Evolutionary conservation across 371 early-diverging fungal species (phyloP).

Genomic region (Mortierella sp.): DNA sequence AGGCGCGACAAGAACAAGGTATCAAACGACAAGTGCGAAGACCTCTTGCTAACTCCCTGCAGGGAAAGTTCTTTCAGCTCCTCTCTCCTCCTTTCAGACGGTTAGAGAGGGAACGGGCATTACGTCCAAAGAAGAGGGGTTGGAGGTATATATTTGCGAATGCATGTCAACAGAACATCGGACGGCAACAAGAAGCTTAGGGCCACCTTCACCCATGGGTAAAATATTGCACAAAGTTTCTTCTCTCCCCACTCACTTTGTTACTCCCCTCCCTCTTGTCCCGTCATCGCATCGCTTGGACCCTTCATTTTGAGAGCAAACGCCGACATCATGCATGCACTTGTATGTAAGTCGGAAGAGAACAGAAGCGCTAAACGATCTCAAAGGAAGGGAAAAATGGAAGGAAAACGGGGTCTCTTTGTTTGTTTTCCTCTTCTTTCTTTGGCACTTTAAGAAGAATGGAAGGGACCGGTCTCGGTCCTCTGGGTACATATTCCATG

Average conservation of each 20-base stretch:
- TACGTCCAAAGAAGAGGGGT: too few relatives aligned
- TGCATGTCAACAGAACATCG: too few relatives aligned
- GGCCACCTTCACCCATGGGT: too few relatives aligned
- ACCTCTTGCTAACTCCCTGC: neutral
- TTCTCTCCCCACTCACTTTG: neutral
- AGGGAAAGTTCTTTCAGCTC: neutral
- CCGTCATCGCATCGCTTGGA: neutral
- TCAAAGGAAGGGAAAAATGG: neutral
- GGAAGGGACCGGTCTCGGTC: neutral
- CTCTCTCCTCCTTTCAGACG: neutral
- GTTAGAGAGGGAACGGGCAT: too few relatives aligned
- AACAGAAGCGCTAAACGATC: neutral
- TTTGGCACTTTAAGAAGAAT: too few relatives aligned
- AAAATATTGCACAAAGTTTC: too few relatives aligned
- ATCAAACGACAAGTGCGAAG: neutral
- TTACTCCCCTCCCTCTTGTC: neutral
- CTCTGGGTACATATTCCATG: neutral
- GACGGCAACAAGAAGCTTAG: too few relatives aligned
- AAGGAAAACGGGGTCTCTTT: neutral
- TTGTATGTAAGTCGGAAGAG: neutral
- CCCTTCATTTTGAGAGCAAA: constrained; percentile 8
- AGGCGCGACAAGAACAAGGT: too few relatives aligned
- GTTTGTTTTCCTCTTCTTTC: neutral
- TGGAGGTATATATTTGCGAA: too few relatives aligned
- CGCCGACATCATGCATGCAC: neutral